These are phyloP conservation scores for Alternaria alternata DNA, from an alignment of 2,329 filamentous ascomycete genomes.

Conservation along the genomic window DNA sequence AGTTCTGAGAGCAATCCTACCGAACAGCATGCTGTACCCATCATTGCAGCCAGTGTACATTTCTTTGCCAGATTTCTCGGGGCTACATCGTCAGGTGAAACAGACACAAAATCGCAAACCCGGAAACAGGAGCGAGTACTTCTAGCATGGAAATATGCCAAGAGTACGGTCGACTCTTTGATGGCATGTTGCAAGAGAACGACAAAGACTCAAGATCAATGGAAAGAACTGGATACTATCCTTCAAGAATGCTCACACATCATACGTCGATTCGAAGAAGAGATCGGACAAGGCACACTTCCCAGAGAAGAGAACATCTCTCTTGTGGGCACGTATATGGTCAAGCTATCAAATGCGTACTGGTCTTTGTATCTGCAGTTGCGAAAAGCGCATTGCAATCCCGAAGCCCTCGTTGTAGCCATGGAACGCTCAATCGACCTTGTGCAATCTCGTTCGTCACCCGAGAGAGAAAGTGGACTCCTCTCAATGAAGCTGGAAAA, in stretches of 20 bases:
- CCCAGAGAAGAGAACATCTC: conserved; percentile 15
- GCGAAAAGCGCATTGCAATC: conserved; percentile 56
- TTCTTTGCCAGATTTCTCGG: conserved; percentile 48
- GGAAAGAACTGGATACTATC: conserved; percentile 42
- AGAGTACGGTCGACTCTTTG: conserved; percentile 49
- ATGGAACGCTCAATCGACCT: conserved; percentile 71
- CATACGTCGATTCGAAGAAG: conserved; percentile 35
- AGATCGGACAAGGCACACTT: conserved; percentile 12
- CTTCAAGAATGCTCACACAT: conserved; percentile 45
- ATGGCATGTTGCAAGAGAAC: conserved; percentile 43
- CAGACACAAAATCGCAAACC: conserved; percentile 25
- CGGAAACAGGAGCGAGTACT: conserved; percentile 34
- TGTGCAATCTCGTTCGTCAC: conserved; percentile 62
- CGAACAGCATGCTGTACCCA: conserved; percentile 27
- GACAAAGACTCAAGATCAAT: conserved; percentile 32
- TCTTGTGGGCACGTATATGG: conserved; percentile 49
- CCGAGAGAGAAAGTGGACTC: conserved; percentile 67
- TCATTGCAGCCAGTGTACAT: conserved; percentile 41
- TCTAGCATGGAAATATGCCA: conserved; percentile 38
- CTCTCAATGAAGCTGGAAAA: conserved; percentile 71
- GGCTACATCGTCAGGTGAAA: conserved; percentile 20
- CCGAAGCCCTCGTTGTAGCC: conserved; percentile 62
- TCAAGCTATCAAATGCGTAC: conserved; percentile 76
- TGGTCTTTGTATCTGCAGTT: conserved; percentile 67
- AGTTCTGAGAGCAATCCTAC: conserved; percentile 5